A percentile compares a stretch with the other conserved stretches of the same genome.
Evolutionary conservation across 148 eudicot genomes (phyloP).

Genomic region (Spergularia bocconei): DNA sequence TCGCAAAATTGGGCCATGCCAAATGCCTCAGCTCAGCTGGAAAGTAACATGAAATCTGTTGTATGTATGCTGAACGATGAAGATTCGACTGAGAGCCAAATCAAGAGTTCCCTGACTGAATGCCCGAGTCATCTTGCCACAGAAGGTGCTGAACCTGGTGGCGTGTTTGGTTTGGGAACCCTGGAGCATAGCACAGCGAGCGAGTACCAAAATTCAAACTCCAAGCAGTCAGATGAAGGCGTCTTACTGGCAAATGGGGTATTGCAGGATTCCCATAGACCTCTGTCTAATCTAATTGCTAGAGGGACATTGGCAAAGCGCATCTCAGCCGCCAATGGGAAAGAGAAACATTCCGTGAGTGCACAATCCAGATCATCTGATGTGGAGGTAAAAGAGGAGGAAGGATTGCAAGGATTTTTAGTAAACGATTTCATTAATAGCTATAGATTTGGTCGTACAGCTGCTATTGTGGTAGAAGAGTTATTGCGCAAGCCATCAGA

Average conservation of each 20-base stretch:
- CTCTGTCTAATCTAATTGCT: conserved; percentile 26
- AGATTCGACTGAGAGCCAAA: conserved; percentile 25
- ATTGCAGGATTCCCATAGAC: conserved; percentile 19
- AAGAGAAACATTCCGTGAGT: conserved; percentile 31
- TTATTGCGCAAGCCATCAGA: conserved; percentile 54
- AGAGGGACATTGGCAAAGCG: conserved; percentile 22
- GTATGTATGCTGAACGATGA: conserved; percentile 27
- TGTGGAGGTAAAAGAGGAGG: conserved; percentile 24
- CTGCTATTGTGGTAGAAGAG: conserved; percentile 63
- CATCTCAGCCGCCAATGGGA: conserved; percentile 32
- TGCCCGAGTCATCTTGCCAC: conserved; percentile 29
- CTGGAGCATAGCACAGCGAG: conserved; percentile 22
- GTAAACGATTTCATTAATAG: conserved; percentile 45
- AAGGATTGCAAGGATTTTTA: conserved; percentile 20
- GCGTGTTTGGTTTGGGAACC: conserved; percentile 20
- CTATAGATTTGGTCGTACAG: conserved; percentile 70
- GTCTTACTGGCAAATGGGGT: conserved; percentile 45
- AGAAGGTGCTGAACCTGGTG: conserved; percentile 23
- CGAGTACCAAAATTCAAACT: conserved; percentile 41
- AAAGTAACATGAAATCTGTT: conserved; percentile 34
- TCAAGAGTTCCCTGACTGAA: conserved; percentile 25
- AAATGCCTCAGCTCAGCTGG: conserved; percentile 30
- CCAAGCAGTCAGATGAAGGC: conserved; percentile 67
- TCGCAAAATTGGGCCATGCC: conserved; percentile 43
- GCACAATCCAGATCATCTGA: conserved; percentile 21